Conservation (phyloP, 768 basidiomycete genomes). For the Erythrobasidium yunnanense region DNA sequence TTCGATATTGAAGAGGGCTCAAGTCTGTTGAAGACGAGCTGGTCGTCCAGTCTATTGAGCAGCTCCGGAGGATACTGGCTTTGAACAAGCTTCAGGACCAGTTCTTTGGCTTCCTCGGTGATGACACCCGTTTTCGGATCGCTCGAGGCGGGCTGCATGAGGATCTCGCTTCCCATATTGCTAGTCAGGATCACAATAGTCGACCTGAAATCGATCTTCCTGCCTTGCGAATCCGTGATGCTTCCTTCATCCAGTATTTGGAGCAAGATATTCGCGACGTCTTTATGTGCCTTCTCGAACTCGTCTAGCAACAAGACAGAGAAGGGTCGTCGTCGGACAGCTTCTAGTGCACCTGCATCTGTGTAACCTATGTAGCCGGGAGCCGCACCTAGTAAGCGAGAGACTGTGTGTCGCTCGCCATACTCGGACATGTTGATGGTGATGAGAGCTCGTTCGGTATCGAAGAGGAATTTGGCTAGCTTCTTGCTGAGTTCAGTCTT, state of each 20-base stretch:
- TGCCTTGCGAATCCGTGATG: slow-evolving; percentile 44
- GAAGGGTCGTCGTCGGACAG: slow-evolving; percentile 38
- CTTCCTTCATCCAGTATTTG: slow-evolving; percentile 46
- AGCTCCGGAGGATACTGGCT: slow-evolving; percentile 15
- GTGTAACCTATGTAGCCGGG: slow-evolving; percentile 91
- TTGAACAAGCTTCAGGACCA: slow-evolving; percentile 42
- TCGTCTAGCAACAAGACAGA: slow-evolving; percentile 43
- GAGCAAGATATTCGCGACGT: slow-evolving; percentile 45
- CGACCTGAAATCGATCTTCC: slow-evolving; percentile 42
- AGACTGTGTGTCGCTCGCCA: slow-evolving; percentile 82
- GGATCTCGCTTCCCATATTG: slow-evolving; percentile 15
- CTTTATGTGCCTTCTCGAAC: slow-evolving; percentile 45
- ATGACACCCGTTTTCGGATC: slow-evolving; percentile 39
- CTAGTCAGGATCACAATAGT: slow-evolving; percentile 34
- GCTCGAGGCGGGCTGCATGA: slow-evolving; percentile 19
- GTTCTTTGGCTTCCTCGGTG: slow-evolving; percentile 35
- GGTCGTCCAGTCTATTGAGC: slow-evolving; percentile 14
- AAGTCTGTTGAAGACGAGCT: slow-evolving; percentile 14
- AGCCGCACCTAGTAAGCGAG: slow-evolving; percentile 78
- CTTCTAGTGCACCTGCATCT: slow-evolving; percentile 28
- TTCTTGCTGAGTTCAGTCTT: slow-evolving; percentile 62
- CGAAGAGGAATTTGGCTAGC: slow-evolving; percentile 76
- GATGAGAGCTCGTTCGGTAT: slow-evolving; percentile 88
- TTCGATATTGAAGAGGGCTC: background rate
- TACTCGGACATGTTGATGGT: slow-evolving; percentile 74